Evolutionary conservation across 345 rosid species (phyloP).

Genomic region (Salix caprea): DNA sequence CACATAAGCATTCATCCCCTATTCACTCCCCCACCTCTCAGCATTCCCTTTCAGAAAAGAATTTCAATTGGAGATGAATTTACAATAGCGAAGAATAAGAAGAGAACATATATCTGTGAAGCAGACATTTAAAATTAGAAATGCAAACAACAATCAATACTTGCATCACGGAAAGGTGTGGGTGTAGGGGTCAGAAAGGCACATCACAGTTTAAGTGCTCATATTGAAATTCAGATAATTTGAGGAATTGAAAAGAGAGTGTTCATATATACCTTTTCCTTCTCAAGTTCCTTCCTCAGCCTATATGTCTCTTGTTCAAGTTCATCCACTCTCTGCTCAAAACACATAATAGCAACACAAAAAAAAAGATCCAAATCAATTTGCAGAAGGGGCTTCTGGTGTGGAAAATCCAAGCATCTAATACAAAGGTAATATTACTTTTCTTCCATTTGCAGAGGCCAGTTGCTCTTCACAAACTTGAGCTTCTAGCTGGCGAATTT

Average conservation of each 20-base stretch:
- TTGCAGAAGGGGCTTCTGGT: neutral
- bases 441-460: slow-evolving; percentile 55
- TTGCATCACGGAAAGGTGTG: neutral
- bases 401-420: neutral
- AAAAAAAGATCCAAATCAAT: slow-evolving; percentile 7
- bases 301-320: slow-evolving; percentile 60
- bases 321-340: slow-evolving; percentile 76
- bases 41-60: too few species aligned
- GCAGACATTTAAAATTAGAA: neutral
- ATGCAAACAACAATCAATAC: neutral
- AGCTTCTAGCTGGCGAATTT: slow-evolving; percentile 83
- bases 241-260: slow-evolving; percentile 12
- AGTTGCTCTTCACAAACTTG: slow-evolving; percentile 73
- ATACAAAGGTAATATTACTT: slow-evolving; percentile 32
- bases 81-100: neutral
- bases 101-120: neutral
- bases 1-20: too few species aligned
- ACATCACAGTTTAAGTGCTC: neutral
- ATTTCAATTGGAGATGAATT: neutral
- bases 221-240: neutral
- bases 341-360: slow-evolving; percentile 9
- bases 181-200: neutral
- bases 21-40: too few species aligned
- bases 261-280: slow-evolving; percentile 70
- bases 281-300: slow-evolving; percentile 63